phyloP scores from a whole-genome alignment of 805 yeast species.

The Suhomyces sp. region DNA sequence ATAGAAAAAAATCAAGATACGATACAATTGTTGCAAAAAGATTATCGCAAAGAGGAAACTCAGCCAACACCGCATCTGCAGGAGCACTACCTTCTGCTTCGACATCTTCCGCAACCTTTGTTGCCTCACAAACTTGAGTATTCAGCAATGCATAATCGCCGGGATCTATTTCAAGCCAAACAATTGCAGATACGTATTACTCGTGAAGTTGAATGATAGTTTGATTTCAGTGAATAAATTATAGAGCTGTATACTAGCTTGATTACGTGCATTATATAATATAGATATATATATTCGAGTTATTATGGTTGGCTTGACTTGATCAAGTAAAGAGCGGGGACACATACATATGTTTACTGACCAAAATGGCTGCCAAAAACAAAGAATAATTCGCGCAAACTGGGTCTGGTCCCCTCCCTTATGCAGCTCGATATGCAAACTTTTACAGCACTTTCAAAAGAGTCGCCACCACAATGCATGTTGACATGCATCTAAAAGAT shows the following conservation, averaged over 20 bases:
- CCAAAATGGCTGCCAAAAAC: background rate
- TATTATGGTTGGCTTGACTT: background rate
- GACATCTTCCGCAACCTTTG: background rate
- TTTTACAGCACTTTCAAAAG: background rate
- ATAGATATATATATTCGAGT: background rate
- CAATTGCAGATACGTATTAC: background rate
- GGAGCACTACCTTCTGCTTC: background rate
- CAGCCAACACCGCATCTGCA: background rate
- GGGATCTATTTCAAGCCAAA: background rate
- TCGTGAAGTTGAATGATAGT: background rate
- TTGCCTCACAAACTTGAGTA: background rate
- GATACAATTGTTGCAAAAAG: slow-evolving; percentile 3
- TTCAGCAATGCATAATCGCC: background rate
- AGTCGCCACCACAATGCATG: background rate
- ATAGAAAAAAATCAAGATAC: slow-evolving; percentile 19
- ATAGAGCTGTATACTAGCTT: background rate
- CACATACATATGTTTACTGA: background rate
- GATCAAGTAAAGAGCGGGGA: background rate
- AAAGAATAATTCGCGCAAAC: background rate
- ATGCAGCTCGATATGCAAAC: background rate
- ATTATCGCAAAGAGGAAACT: slow-evolving; percentile 10
- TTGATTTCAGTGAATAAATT: background rate
- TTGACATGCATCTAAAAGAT: background rate
- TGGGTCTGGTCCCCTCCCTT: background rate
- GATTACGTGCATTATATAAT: background rate